A percentile compares a stretch with the other conserved stretches of the same genome.
Conservation (phyloP, 2,329 filamentous ascomycete species). For the Dryadomyces quercivorus region DNA sequence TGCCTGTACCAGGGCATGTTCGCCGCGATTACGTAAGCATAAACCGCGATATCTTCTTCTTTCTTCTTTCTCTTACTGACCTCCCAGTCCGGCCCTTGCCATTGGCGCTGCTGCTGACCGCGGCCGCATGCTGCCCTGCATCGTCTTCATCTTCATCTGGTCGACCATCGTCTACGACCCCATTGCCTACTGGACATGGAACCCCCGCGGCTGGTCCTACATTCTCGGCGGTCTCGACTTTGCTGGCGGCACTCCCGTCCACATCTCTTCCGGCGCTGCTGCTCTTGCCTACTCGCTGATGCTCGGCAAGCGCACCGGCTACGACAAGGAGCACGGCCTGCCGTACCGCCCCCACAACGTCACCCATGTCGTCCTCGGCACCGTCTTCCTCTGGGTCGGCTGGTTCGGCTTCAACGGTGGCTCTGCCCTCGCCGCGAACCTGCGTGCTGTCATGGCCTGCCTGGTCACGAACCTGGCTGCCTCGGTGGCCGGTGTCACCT, state of each 20-base stretch:
- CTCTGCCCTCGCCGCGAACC: constrained; percentile 65
- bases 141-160: constrained; percentile 61
- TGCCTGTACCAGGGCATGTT: constrained; percentile 86
- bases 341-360: constrained; percentile 63
- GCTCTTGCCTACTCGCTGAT: constrained; percentile 64
- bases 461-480: constrained; percentile 82
- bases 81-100: constrained; percentile 38
- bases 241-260: constrained; percentile 62
- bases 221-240: constrained; percentile 60
- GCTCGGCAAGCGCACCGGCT: constrained; percentile 55
- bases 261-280: constrained; percentile 60
- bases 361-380: constrained; percentile 61
- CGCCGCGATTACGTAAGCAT: constrained; percentile 76
- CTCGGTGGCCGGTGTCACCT: constrained; percentile 67
- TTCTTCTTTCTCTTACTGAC: constrained; percentile 3
- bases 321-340: constrained; percentile 47
- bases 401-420: constrained; percentile 97
- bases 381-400: constrained; percentile 75
- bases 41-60: too few species aligned
- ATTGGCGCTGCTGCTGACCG: constrained; percentile 50
- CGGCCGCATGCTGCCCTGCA: constrained; percentile 46
- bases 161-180: constrained; percentile 60
- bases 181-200: constrained; percentile 70
- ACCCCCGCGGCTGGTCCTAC: constrained; percentile 58
- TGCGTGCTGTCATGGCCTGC: constrained; percentile 81